Conservation (phyloP, 306 rosid genomes). For the Vachellia pachyceras region DNA sequence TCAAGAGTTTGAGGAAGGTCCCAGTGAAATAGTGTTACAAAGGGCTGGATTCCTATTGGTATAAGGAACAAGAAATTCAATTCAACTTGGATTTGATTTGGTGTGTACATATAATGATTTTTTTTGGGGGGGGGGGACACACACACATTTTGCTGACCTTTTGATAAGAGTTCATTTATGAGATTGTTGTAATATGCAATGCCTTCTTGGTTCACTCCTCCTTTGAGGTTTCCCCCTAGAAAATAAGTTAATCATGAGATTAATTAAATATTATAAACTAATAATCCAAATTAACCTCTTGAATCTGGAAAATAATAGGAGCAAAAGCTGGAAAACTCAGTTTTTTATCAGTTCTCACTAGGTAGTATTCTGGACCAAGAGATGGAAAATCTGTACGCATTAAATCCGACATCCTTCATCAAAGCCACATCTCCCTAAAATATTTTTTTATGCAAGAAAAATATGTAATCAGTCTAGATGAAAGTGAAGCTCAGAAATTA, state of each 20-base stretch:
- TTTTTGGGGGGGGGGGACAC: not conserved
- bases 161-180: slow-evolving; percentile 48
- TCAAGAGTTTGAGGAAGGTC: slow-evolving; percentile 55
- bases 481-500: slow-evolving; percentile 5
- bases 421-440: slow-evolving; percentile 60
- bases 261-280: slow-evolving; percentile 3
- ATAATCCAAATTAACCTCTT: not conserved
- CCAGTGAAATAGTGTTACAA: slow-evolving; percentile 61
- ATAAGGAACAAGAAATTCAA: not conserved
- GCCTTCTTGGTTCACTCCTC: slow-evolving; percentile 46
- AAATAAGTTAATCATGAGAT: not conserved
- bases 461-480: slow-evolving; percentile 16
- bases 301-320: slow-evolving; percentile 14
- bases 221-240: slow-evolving; percentile 43
- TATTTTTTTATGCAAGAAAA: not conserved
- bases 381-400: slow-evolving; percentile 66
- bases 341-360: slow-evolving; percentile 57
- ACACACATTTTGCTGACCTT: slow-evolving; percentile 33
- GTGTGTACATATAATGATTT: not conserved
- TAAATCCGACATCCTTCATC: slow-evolving; percentile 65
- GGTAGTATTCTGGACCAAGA: slow-evolving; percentile 74
- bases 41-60: slow-evolving; percentile 58
- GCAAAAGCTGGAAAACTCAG: slow-evolving; percentile 13
- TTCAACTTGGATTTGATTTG: slow-evolving; percentile 13
- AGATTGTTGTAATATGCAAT: slow-evolving; percentile 51